Evolutionary conservation across 2,329 filamentous ascomycete species (phyloP).

Genomic region (Tolypocladium capitatum): DNA sequence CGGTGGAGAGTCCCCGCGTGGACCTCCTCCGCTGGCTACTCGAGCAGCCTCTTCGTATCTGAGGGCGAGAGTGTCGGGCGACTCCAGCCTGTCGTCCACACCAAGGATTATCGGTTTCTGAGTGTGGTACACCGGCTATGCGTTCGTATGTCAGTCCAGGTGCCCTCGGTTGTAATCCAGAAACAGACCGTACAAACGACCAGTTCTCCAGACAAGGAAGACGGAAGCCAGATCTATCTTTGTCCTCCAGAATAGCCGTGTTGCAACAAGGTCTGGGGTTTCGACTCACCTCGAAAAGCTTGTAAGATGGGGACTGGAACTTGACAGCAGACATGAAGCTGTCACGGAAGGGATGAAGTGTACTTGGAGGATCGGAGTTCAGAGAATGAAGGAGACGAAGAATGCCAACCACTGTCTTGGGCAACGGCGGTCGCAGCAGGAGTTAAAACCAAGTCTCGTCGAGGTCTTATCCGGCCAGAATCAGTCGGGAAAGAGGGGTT

Average conservation of each 20-base stretch:
- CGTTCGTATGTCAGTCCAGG: conserved; percentile 10
- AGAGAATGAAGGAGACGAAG: conserved; percentile 15
- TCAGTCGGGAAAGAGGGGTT: conserved; percentile 16
- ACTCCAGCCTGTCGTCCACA: conserved; percentile 41
- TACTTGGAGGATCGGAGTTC: conserved; percentile 20
- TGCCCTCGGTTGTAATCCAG: conserved; percentile 5
- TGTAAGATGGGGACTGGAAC: conserved; percentile 42
- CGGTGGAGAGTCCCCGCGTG: conserved; percentile 42
- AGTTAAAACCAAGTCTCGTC: conserved; percentile 24
- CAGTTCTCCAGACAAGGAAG: conserved; percentile 1
- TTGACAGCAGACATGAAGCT: conserved; percentile 46
- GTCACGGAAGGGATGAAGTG: conserved; percentile 19
- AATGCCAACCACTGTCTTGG: conserved; percentile 27
- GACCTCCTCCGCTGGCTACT: conserved; percentile 38
- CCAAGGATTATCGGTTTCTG: conserved; percentile 42
- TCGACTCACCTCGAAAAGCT: conserved; percentile 46
- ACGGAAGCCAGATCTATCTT: not conserved
- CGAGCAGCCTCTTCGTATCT: conserved; percentile 43
- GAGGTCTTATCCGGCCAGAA: conserved; percentile 22
- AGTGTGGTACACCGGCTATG: conserved; percentile 38
- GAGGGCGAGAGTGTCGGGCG: conserved; percentile 42
- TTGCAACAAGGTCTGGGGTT: conserved; percentile 19
- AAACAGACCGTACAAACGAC: conserved; percentile 6
- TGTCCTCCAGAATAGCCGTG: not conserved
- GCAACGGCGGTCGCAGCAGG: conserved; percentile 14